Evolutionary conservation across 129 eudicot species (phyloP).

Genomic region (Dittrichia graveolens): DNA sequence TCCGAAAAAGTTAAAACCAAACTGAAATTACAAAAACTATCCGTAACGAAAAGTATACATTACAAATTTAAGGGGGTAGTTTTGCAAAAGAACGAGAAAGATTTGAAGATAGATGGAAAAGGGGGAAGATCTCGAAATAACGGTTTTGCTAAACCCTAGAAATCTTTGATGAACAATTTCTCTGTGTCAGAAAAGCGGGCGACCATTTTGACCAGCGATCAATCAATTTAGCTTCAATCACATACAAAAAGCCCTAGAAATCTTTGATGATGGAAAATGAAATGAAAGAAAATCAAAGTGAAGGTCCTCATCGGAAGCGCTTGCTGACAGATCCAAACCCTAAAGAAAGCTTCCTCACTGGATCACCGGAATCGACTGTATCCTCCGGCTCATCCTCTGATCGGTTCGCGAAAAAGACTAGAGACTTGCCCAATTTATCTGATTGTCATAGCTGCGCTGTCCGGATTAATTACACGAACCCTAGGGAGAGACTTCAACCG

Average conservation of each 20-base stretch:
- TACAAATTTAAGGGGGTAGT: no score
- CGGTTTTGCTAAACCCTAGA: constrained; percentile 30
- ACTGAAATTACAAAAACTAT: no score
- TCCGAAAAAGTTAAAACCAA: no score
- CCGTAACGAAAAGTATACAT: no score
- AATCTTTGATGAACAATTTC: not conserved
- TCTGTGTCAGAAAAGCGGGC: not conserved
- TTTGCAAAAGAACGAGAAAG: no score
- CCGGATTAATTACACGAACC: constrained; percentile 56
- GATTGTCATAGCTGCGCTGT: constrained; percentile 69
- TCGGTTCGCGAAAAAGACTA: constrained; percentile 49
- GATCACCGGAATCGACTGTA: constrained; percentile 41
- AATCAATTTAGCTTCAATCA: not conserved
- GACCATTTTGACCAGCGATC: not conserved
- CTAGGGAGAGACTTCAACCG: constrained; percentile 59
- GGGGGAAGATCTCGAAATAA: not conserved
- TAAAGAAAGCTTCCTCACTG: constrained; percentile 27
- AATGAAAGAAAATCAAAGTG: constrained; percentile 7
- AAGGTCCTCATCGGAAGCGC: constrained; percentile 43
- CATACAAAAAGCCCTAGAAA: not conserved
- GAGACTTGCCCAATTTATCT: constrained; percentile 73
- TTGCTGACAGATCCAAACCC: constrained; percentile 43
- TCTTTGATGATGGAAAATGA: constrained; percentile 17
- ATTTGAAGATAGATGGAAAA: no score
- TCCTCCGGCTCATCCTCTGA: constrained; percentile 46